Evolutionary conservation across 352 stramenopile genomes (phyloP).

Genomic region (Phytophthora kernoviae): DNA sequence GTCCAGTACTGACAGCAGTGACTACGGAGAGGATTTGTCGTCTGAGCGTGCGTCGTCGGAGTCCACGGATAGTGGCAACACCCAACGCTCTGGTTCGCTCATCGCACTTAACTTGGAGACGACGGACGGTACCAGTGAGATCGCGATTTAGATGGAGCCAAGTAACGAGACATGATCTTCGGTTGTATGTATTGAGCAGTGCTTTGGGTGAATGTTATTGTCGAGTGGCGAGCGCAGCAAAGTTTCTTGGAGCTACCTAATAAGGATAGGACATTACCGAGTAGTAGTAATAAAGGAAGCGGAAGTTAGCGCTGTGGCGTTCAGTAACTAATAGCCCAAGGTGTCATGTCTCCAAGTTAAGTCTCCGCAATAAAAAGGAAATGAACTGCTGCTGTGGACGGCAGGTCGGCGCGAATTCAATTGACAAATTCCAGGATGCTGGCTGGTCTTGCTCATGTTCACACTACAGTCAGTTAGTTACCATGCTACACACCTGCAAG

Average conservation of each 20-base stretch:
- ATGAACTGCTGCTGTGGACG: background rate
- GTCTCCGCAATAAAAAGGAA: background rate
- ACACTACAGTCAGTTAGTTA: slow-evolving; percentile 1
- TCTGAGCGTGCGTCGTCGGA: slow-evolving; percentile 28
- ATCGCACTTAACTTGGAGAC: slow-evolving; percentile 43
- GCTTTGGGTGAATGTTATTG: slow-evolving; percentile 19
- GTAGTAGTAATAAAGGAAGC: slow-evolving; percentile 29
- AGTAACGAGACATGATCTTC: slow-evolving; percentile 1
- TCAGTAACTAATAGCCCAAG: background rate
- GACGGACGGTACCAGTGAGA: slow-evolving; percentile 38
- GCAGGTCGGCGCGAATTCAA: background rate
- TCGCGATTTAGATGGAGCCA: slow-evolving; percentile 34
- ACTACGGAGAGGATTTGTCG: slow-evolving; percentile 29
- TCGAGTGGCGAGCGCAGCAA: slow-evolving; percentile 11
- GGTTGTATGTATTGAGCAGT: slow-evolving; percentile 41
- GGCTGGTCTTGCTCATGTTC: background rate
- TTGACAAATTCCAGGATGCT: background rate
- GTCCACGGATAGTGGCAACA: slow-evolving; percentile 29
- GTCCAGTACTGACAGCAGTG: slow-evolving; percentile 27
- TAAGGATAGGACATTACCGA: background rate
- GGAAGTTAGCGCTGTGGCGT: slow-evolving; percentile 25
- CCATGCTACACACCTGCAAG: background rate
- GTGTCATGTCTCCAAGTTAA: background rate
- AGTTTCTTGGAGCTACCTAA: slow-evolving; percentile 18
- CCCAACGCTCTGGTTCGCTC: slow-evolving; percentile 35